Evolutionary conservation across 805 yeast genomes (phyloP).

Genomic region (Saccharomycopsis sp.): DNA sequence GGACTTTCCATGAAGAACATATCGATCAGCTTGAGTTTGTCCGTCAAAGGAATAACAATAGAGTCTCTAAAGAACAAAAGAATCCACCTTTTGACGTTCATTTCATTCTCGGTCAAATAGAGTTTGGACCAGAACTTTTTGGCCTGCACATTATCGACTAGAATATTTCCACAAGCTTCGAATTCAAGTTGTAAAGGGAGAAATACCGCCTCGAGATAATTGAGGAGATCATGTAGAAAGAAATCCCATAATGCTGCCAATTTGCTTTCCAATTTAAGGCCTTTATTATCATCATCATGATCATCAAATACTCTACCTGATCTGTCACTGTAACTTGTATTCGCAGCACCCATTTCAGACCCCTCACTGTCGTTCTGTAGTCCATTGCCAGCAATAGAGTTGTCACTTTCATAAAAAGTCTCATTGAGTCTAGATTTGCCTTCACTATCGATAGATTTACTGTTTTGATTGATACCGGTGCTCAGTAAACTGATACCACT

Average conservation of each 20-base stretch:
- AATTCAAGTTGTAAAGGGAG: slow-evolving; percentile 52
- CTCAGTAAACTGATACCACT: background rate
- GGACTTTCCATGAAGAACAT: slow-evolving; percentile 18
- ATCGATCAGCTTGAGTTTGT: slow-evolving; percentile 24
- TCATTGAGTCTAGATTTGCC: background rate
- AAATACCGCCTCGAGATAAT: slow-evolving; percentile 54
- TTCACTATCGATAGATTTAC: background rate
- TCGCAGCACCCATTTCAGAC: background rate
- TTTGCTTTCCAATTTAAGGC: slow-evolving; percentile 17
- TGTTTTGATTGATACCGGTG: slow-evolving; percentile 1
- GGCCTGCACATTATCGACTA: slow-evolving; percentile 27
- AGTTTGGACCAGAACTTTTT: slow-evolving; percentile 23
- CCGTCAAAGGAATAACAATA: slow-evolving; percentile 47
- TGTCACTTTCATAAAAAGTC: background rate
- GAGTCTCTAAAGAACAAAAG: slow-evolving; percentile 45
- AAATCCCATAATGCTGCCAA: slow-evolving; percentile 47
- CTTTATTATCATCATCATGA: background rate
- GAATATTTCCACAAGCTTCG: slow-evolving; percentile 26
- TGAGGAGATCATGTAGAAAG: slow-evolving; percentile 49
- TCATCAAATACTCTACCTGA: background rate
- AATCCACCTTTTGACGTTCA: slow-evolving; percentile 36
- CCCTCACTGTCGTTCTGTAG: background rate
- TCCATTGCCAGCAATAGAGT: background rate
- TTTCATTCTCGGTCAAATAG: slow-evolving; percentile 17
- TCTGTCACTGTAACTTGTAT: background rate